Evolutionary conservation across 192 early-diverging fungal species (phyloP), one percentile per base, ranked within the genome.

Genomic region (Coemansia sp.): DNA sequence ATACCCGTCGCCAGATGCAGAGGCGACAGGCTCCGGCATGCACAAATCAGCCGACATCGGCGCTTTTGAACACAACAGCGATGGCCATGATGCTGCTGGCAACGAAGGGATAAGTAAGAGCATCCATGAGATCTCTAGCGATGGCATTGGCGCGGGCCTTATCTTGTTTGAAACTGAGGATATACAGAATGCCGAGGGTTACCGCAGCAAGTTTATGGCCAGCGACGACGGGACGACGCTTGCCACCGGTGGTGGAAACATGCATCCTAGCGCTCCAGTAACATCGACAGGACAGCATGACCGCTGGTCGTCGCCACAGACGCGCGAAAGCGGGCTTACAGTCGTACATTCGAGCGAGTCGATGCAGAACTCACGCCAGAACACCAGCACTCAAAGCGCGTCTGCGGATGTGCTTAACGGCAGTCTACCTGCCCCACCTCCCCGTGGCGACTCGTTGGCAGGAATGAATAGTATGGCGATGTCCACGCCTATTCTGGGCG

Each of bases 381-480:
- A 16, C 55, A 34, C 7, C 30, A 31, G 18, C n/a, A n/a, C 20
- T 6, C 55, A 34, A 30, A 20, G 48, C 48, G 48, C 16, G 25
- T 51, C 48, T 10, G 48, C 48, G 3, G 48, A 51, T 51, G 48
- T 23, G 13, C 9, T 25, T 26, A 46, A 46, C n/a, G 55, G 55
- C 15, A 57, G 33, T 49, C 29, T n/a, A 26, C 55, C 55, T 18
- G 29, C 31, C 7, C 55, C 55, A 9, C 71, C 77, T 57, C 72
- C 68, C 18, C 60, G 77, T 21, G 72, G 64, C 43, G 72, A 74
- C 16, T 79, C 77, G 58, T 66, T 71, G 1, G 68, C 53, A 31
- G 63, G 67, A 8, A 58, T 57, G 58, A 55, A n/a, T n/a, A n/a
- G 31, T 20, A 63, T 74, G 68, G 57, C 43, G 13, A 74, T 70